Conservation (phyloP, 192 early-diverging fungal species). For the Gaertneriomyces semiglobifer region DNA sequence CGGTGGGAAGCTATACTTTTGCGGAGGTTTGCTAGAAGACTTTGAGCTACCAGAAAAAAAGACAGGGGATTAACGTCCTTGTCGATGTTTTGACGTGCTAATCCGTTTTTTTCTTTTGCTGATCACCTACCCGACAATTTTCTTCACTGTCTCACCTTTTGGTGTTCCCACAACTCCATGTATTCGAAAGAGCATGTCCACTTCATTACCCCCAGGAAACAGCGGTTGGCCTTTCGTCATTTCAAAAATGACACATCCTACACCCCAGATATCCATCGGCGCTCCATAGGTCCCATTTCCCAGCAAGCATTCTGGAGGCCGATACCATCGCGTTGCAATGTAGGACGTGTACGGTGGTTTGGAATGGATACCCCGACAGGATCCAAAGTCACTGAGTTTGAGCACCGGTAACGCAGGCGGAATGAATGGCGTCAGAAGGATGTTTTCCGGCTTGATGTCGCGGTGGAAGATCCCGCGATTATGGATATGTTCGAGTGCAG, state of each 20-base stretch:
- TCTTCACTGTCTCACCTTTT: constrained; percentile 42
- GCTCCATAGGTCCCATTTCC: constrained; percentile 53
- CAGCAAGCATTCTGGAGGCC: constrained; percentile 64
- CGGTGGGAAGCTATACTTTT: constrained; percentile 52
- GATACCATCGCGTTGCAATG: constrained; percentile 65
- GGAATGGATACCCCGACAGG: constrained; percentile 61
- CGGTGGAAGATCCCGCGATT: constrained; percentile 60
- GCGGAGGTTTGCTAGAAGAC: constrained; percentile 11
- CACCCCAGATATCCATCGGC: constrained; percentile 65
- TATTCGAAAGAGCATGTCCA: constrained; percentile 61
- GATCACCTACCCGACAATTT: constrained; percentile 50
- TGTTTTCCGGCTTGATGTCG: constrained; percentile 55
- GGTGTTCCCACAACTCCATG: constrained; percentile 60
- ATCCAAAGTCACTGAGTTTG: constrained; percentile 64
- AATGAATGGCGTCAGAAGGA: too few relatives aligned
- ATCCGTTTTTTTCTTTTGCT: too few relatives aligned
- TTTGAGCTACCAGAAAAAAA: constrained; percentile 28
- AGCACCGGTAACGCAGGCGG: constrained; percentile 6
- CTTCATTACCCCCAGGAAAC: constrained; percentile 59
- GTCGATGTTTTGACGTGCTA: neutral
- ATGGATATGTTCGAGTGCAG: constrained; percentile 77
- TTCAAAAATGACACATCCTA: constrained; percentile 61
- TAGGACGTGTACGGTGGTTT: constrained; percentile 66
- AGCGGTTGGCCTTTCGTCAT: constrained; percentile 51
- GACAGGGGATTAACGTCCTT: neutral